A percentile compares a stretch with the other conserved stretches of the same genome.
Conservation (phyloP, 1,139 yeast genomes). For the Sugiyamaella novakii region DNA sequence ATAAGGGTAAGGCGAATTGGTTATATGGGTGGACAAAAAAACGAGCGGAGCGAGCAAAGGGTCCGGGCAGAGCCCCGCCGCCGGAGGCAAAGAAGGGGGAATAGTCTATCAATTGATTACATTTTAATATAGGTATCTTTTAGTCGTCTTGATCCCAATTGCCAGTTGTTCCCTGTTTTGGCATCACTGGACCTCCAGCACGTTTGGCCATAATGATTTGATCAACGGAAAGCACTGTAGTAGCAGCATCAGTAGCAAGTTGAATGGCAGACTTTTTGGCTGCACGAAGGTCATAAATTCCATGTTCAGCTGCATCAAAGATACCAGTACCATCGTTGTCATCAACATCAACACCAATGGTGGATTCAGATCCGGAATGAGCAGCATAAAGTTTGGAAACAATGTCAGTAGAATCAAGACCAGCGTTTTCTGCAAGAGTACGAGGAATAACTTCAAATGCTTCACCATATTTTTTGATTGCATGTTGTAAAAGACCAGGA, state of each 20-base stretch:
- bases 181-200: constrained; percentile 96
- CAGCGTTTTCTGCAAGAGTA: constrained; percentile 91
- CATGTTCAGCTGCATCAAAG: constrained; percentile 66
- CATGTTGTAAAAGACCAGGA: constrained; percentile 89
- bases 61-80: not conserved
- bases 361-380: constrained; percentile 53
- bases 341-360: constrained; percentile 61
- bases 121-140: not conserved
- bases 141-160: constrained; percentile 97
- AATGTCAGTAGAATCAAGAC: constrained; percentile 85
- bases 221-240: constrained; percentile 85
- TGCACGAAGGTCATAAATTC: constrained; percentile 76
- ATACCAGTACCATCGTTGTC: constrained; percentile 64
- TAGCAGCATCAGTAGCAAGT: constrained; percentile 94
- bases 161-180: constrained; percentile 85
- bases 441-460: constrained; percentile 95
- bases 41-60: constrained; percentile 2
- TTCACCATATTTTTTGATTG: constrained; percentile 90
- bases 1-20: no score
- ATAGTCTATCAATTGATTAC: not conserved
- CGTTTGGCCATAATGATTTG: constrained; percentile 93
- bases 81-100: constrained; percentile 4
- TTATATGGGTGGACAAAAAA: no score
- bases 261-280: constrained; percentile 85
- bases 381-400: constrained; percentile 87